phyloP scores from a whole-genome alignment of 2,329 filamentous ascomycete species.

The Exophiala sp. region DNA sequence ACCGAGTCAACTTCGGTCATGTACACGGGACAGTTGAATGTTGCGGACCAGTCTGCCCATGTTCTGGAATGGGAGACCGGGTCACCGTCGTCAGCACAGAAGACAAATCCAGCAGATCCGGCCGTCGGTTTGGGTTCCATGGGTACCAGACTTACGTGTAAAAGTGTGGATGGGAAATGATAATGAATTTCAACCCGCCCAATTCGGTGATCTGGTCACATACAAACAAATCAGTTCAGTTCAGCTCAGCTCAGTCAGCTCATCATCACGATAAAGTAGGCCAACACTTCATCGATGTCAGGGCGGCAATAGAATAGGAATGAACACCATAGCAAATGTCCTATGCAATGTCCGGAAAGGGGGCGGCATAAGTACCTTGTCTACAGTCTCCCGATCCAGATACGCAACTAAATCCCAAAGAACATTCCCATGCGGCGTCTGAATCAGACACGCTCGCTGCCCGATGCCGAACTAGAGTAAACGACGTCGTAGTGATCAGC shows the following conservation, averaged over 20 bases:
- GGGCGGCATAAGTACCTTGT: slow-evolving; percentile 26
- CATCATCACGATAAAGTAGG: no score
- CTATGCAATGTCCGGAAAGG: no score
- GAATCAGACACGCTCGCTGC: slow-evolving; percentile 64
- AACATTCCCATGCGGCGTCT: slow-evolving; percentile 61
- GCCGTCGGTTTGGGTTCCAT: no score
- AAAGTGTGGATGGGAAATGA: slow-evolving; percentile 76
- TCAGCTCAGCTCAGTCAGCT: no score
- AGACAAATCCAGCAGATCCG: no score
- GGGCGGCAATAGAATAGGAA: background rate
- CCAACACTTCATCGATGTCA: no score
- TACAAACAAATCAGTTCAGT: background rate
- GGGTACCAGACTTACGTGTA: slow-evolving; percentile 51
- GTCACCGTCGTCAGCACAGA: background rate
- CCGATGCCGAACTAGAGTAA: slow-evolving; percentile 62
- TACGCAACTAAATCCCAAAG: slow-evolving; percentile 74
- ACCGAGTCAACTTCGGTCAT: slow-evolving; percentile 57
- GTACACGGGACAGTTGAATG: slow-evolving; percentile 66
- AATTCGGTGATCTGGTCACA: slow-evolving; percentile 46
- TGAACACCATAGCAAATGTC: no score
- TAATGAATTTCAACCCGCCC: slow-evolving; percentile 65
- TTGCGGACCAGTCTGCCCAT: slow-evolving; percentile 64
- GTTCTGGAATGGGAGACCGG: slow-evolving; percentile 37
- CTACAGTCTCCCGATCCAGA: slow-evolving; percentile 59
- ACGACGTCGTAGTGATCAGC: no score